Conservation (phyloP, 495 filamentous ascomycete genomes). For the Xylaria curta region DNA sequence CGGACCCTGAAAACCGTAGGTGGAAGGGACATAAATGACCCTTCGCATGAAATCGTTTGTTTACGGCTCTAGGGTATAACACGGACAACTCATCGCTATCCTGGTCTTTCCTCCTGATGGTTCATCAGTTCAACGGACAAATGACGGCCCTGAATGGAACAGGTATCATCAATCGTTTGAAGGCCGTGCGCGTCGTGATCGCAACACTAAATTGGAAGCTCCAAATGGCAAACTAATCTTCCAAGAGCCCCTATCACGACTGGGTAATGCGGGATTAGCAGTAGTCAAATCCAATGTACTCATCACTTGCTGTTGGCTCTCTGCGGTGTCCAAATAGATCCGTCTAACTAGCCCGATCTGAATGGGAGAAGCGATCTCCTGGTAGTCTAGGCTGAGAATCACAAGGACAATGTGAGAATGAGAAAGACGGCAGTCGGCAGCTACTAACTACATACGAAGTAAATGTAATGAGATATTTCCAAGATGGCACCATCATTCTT, state of each 20-base stretch:
- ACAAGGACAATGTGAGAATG: not conserved
- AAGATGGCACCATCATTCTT: not conserved
- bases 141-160: not conserved
- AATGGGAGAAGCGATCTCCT: not conserved
- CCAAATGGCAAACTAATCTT: not conserved
- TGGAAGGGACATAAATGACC: not conserved
- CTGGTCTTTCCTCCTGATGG: not conserved
- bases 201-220: not conserved
- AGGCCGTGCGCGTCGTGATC: not conserved
- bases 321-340: not conserved
- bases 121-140: not conserved
- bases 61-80: not conserved
- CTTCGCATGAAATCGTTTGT: not conserved
- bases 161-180: not conserved
- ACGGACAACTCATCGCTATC: not conserved
- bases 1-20: not conserved
- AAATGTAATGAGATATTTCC: not conserved
- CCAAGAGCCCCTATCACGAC: not conserved
- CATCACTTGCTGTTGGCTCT: not conserved
- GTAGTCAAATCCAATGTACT: not conserved
- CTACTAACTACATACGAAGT: not conserved
- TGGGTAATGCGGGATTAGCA: not conserved
- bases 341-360: not conserved
- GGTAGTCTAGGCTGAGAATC: not conserved
- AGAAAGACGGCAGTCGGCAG: not conserved